Evolutionary conservation across 2,329 filamentous ascomycete species (phyloP).

Genomic region (Sclerotinia glacialis): DNA sequence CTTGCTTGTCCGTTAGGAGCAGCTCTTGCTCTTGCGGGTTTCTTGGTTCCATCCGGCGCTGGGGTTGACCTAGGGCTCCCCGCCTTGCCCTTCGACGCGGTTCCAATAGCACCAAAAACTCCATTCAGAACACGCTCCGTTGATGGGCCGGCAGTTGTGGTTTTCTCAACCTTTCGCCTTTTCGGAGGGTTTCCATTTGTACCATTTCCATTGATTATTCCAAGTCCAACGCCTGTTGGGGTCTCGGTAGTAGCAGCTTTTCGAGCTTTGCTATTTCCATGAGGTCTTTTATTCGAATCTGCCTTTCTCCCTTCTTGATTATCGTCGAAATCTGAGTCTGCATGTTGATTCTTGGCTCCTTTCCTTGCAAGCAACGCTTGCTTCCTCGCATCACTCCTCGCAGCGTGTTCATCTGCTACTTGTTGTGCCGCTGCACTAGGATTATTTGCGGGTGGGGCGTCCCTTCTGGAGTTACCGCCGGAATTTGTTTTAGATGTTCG

Average conservation of each 20-base stretch:
- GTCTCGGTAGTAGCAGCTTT: conserved; percentile 59
- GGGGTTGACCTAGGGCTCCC: conserved; percentile 69
- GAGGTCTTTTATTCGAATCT: conserved; percentile 55
- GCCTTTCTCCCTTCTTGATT: conserved; percentile 46
- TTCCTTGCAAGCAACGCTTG: conserved; percentile 75
- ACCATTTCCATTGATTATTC: conserved; percentile 57
- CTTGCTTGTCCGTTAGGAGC: conserved; percentile 67
- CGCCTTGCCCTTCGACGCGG: conserved; percentile 54
- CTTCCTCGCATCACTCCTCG: conserved; percentile 79
- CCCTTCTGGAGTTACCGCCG: conserved; percentile 72
- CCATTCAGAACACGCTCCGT: conserved; percentile 69
- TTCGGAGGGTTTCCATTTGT: conserved; percentile 59
- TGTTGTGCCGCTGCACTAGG: conserved; percentile 67
- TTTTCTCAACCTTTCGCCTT: conserved; percentile 77
- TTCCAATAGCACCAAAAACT: conserved; percentile 49
- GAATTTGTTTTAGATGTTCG: conserved; percentile 62
- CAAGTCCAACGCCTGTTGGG: conserved; percentile 56
- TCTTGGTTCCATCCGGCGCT: conserved; percentile 61
- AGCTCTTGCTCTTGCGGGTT: conserved; percentile 67
- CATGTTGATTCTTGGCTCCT: conserved; percentile 51
- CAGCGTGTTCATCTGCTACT: conserved; percentile 78
- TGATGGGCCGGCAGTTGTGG: conserved; percentile 47
- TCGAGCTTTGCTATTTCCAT: conserved; percentile 59
- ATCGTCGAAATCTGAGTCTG: conserved; percentile 80
- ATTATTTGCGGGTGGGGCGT: conserved; percentile 72